Evolutionary conservation across 2,329 filamentous ascomycete genomes (phyloP).

Genomic region (Epichloe hybrida): DNA sequence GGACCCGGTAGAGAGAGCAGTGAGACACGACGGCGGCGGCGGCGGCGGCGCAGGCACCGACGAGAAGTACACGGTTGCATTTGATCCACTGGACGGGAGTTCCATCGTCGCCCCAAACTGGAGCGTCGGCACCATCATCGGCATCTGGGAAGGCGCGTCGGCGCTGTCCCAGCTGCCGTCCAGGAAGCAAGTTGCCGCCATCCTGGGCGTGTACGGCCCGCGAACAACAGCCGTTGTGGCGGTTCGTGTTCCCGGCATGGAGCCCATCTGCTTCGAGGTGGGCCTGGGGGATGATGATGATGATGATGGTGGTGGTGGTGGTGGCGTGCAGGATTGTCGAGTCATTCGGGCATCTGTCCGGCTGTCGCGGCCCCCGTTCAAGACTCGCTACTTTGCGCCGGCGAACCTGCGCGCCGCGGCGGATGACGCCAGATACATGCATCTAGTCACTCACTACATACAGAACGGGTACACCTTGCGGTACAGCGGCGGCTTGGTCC

Average conservation of each 20-base stretch:
- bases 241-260: slow-evolving; percentile 29
- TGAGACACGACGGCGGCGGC: no score
- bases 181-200: slow-evolving; percentile 30
- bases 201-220: slow-evolving; percentile 41
- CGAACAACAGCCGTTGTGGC: slow-evolving; percentile 43
- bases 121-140: slow-evolving; percentile 46
- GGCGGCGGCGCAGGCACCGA: no score
- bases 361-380: slow-evolving; percentile 17
- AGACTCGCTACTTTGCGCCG: slow-evolving; percentile 46
- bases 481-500: slow-evolving; percentile 47
- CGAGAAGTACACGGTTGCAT: slow-evolving; percentile 39
- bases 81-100: slow-evolving; percentile 50
- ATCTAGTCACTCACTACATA: slow-evolving; percentile 36
- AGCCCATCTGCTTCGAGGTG: slow-evolving; percentile 38
- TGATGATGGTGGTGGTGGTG: no score
- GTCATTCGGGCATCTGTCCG: no score
- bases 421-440: slow-evolving; percentile 34
- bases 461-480: slow-evolving; percentile 42
- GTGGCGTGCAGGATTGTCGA: no score
- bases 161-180: slow-evolving; percentile 28
- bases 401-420: slow-evolving; percentile 46
- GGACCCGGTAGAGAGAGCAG: slow-evolving; percentile 36
- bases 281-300: slow-evolving; percentile 12
- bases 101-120: slow-evolving; percentile 46
- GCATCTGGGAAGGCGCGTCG: slow-evolving; percentile 39